These are phyloP conservation scores for Acanthamoeba royreba DNA, from an alignment of 208 protist species.

Conservation along the genomic window DNA sequence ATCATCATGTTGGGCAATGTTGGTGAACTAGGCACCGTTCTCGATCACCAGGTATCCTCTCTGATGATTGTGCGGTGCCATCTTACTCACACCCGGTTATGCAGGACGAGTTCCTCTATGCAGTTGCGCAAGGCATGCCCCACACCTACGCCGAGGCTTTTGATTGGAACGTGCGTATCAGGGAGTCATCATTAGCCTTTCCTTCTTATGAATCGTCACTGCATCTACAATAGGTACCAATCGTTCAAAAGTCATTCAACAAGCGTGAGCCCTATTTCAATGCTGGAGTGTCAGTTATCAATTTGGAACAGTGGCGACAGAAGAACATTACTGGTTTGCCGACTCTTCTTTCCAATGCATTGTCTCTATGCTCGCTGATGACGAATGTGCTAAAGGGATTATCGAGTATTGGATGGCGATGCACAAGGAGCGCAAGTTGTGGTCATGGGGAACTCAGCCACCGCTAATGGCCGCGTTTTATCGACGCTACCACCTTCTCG, in stretches of 20 bases:
- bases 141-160: not conserved
- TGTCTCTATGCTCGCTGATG: not conserved
- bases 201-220: no score
- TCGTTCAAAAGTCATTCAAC: not conserved
- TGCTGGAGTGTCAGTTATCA: not conserved
- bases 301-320: not conserved
- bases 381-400: not conserved
- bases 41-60: constrained; percentile 6
- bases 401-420: not conserved
- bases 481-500: constrained; percentile 10
- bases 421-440: not conserved
- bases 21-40: not conserved
- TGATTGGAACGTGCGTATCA: not conserved
- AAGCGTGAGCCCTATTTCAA: constrained; percentile 24
- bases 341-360: not conserved
- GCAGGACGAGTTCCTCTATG: constrained; percentile 19
- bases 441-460: constrained; percentile 22
- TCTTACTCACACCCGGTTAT: not conserved
- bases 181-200: not conserved
- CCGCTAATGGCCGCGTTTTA: constrained; percentile 40
- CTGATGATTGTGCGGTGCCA: not conserved
- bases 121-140: not conserved
- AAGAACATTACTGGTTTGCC: not conserved
- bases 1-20: constrained; percentile 42
- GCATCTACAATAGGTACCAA: not conserved